Evolutionary conservation across 2,329 filamentous ascomycete species (phyloP), one percentile per base, ranked within the genome.

Genomic region (Aureobasidium sp.): DNA sequence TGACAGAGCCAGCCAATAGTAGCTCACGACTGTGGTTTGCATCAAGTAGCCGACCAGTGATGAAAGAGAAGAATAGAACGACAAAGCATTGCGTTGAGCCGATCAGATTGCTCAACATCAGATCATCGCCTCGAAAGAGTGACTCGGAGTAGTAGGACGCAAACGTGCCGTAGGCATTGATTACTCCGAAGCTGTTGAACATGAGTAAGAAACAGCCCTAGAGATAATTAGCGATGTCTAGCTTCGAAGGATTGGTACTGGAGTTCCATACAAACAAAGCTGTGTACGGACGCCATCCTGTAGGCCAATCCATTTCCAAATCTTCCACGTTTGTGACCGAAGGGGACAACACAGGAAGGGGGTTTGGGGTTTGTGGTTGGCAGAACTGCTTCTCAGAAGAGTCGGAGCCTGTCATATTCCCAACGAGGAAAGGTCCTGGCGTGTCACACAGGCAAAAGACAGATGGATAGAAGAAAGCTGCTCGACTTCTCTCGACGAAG

Each of bases 81-180:
- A 79, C 67, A 63, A 76, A 78, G 1, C 72, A 79, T 64, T 81
- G 73, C 2, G 78, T 79, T 5, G 76, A 75, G 11, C 79, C 79
- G 62, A 81, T 74, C 45, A 81, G 68, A 63, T 79, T 80, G 51
- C 80, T 68, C 42, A 74, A 66, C 8, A 79, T 66, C 36, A 78
- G 69, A 62, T 77, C 74, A 25, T 70, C 64, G 6, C 67, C 69
- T 6, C 73, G 71, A 2, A 81, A 69, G 10, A 80, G 74, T 49
- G 75, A 68, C 54, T 79, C 74, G 63, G 74, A 74, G 66, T 81
- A 81, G 68, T 76, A 80, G 1, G 77, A 79, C 1, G 76, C 72
- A 68, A 77, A 81, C 3, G 78, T 80, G 41, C 79, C 79, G 61
- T 78, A 81, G 6, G 77, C 75, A 63, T 79, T 80, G 36, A 80